Base-by-base conservation (phyloP, 1,284 basidiomycete genomes). In the Leccinum griseonigrum region DNA sequence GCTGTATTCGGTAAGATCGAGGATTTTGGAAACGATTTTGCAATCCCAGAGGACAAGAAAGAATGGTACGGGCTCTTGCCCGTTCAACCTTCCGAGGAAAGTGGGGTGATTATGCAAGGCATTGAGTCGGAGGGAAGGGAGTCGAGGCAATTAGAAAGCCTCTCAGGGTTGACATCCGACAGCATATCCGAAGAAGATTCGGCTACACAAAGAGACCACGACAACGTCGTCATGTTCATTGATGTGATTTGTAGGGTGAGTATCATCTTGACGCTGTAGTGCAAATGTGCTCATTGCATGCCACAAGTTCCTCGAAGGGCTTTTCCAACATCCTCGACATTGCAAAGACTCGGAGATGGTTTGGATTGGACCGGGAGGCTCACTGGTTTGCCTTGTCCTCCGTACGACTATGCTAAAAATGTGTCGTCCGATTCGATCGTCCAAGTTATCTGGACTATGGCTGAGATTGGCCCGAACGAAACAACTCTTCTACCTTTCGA, bases 301-400 rank as follows among this genome's bases (percentile, higher is more conserved):
- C 16, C 9, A 31, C 26, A 68, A 95, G 91, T 94, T 97, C 71
- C 81, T 98, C 60, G 94, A 97, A 72, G 95, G 96, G 9, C 83
- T 99, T 54, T 95, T 99, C 78, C 95, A 97, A 69, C 95, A 93
- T 71, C 87, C 82, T 38, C 88, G 86, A 36, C 94, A 98, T 73
- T 94, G 92, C 79, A 88, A 88, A 64, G 97, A 98, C 67, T 98
- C 57, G 82, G 85, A 3, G 90, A 92, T 62, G 93, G 94, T 13
- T 81, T 98, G 16, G 82, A 87, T 50, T 83, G 84, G 60, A 78
- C 98, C 28, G 87, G 95, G 57, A 82, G 83, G 63, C 81, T 98
- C 31, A 92, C 94, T 57, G 84, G 85, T 36, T 79, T 97, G 32
- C 92, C 95, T 5, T 97, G 92, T 69, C 80, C 97, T 43, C 95